Conservation (phyloP, 768 basidiomycete species). For the Pholiota microspora region DNA sequence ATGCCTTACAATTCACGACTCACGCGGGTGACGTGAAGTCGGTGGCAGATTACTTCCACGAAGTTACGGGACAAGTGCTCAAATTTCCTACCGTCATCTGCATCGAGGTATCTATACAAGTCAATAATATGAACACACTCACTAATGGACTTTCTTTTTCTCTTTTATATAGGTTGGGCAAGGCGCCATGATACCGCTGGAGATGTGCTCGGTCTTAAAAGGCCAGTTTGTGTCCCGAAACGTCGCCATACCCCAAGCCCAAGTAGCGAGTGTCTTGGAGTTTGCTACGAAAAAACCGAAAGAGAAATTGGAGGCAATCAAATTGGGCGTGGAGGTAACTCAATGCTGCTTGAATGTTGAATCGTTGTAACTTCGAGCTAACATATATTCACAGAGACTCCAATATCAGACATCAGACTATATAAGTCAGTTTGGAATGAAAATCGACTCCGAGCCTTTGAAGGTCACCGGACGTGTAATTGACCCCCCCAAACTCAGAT, state of each 20-base stretch:
- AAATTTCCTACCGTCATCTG: conserved; percentile 52
- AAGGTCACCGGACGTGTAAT: conserved; percentile 56
- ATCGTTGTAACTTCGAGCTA: too few relatives aligned
- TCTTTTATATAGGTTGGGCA: conserved; percentile 58
- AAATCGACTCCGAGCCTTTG: conserved; percentile 49
- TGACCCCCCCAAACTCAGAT: conserved; percentile 59
- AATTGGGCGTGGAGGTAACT: not conserved
- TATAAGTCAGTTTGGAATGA: conserved; percentile 67
- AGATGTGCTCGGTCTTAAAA: conserved; percentile 41
- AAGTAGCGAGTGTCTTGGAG: conserved; percentile 57
- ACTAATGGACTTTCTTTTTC: too few relatives aligned
- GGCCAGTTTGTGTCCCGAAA: not conserved
- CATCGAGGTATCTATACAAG: conserved; percentile 40
- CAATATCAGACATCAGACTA: conserved; percentile 73
- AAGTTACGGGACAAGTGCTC: conserved; percentile 28
- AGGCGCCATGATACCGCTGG: conserved; percentile 65
- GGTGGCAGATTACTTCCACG: conserved; percentile 36
- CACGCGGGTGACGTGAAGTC: conserved; percentile 44
- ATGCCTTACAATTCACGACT: conserved; percentile 43
- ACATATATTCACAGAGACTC: conserved; percentile 52
- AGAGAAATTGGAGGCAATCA: conserved; percentile 23
- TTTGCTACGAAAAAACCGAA: conserved; percentile 67
- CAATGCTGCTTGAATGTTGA: not conserved
- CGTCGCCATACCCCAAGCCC: not conserved
- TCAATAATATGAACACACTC: too few relatives aligned